Base-by-base conservation (phyloP, 2,329 filamentous ascomycete genomes). In the Teratosphaeria nubilosa region DNA sequence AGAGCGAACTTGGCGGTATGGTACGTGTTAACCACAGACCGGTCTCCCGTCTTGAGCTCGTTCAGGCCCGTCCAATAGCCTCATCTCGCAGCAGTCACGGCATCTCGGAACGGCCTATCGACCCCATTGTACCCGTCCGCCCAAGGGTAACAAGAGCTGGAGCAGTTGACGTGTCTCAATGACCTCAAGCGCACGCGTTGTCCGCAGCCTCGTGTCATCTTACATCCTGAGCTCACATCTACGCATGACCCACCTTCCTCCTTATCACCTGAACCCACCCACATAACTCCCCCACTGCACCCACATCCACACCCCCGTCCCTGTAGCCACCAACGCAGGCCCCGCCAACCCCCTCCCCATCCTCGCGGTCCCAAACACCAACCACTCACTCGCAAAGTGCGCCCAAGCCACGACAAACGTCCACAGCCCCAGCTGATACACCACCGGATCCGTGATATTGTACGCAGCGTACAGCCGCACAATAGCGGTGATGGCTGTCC, bases 401-500 rank as follows among this genome's bases (percentile, higher is more conserved):
- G 77, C 76, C 56, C 88, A 82, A 0, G 91, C 91, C 57, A 95
- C 80, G 1, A 84, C 80, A 72, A 92, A 95, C 7, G 88, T 94
- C 82, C 86, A 89, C 64, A 94, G 76, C 16, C 87, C 87, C 59
- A 96, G 78, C 71, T 94, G 82, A 73, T 95, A 96, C 57, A 91
- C 78, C 51, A 82, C 80, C 0, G 82, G 82, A 60, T 90, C 80
- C 64, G 84, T 78, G 62, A 95, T 83, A 72, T 95, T 80, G 76
- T 95, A 95, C 34, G 89, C 88, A 4, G 90, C 89, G 70, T 95
- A 95, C 64, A 91, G 76, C 56, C 91, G 84, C 51, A 95, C 81
- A 55, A 95, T 77, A 59, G 85, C 82, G 5, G 87, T 86, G 59
- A 95, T 78, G 59, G 92, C 80, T 0, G 91, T 95, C 86, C 91